Base-by-base conservation (phyloP, 495 filamentous ascomycete genomes). In the Achaetomiella virescens region DNA sequence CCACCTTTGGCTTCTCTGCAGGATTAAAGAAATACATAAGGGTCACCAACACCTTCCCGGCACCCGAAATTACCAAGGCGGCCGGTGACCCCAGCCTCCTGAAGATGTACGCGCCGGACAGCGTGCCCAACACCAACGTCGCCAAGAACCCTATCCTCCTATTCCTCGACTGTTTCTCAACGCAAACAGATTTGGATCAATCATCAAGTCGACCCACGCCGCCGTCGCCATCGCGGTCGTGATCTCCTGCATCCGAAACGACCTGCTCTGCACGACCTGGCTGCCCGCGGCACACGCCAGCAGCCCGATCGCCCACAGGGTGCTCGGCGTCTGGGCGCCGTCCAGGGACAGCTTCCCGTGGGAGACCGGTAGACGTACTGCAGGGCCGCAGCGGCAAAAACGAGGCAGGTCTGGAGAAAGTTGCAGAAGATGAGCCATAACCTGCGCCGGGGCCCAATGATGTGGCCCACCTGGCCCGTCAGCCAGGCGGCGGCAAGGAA, bases 201-300 rank as follows among this genome's bases (percentile, higher is more conserved):
- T 77, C 21, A 84, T 64, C 24, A 86, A 55, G 57, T 84, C 82
- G 6, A 86, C 66, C 73, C 79, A 84, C 3, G 82, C 81, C 8
- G 83, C 81, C 24, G 82, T 86, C 1, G 82, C 83, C 81, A 84
- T 85, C 3, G 82, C 82, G n/a, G 83, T 85, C 22, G 72, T 81
- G 29, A 85, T 86, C 61, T 86, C 81, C 6, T 80, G 79, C 66
- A 84, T 76, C 43, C 74, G 67, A 54, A 86, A 61, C 9, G 72
- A 66, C 7, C 82, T 70, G 5, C 71, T 72, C 71, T 81, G 74
- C 15, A 81, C 81, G 0, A 86, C 82, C 62, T 84, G 83, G 7
- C 70, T 75, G 1, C 82, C 82, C 0, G 81, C 76, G 3, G 81
- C 76, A 35, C 78, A 75, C 3, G 82, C 81, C 18, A 86, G 65